Conservation (phyloP, 1,139 yeast genomes). For the Pneumocystis jirovecii region DNA sequence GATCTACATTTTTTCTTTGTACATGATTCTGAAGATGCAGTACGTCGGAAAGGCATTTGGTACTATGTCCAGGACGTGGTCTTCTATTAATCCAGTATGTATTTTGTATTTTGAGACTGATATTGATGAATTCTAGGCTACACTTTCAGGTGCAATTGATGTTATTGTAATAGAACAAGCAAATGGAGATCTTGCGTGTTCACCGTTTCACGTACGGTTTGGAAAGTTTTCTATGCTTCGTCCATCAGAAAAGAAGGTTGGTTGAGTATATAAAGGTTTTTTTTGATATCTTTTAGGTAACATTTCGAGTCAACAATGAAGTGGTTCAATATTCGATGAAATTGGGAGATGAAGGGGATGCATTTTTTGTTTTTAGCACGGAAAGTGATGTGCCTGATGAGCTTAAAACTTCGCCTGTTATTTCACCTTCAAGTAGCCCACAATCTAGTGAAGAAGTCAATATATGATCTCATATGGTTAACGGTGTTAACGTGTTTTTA, state of each 20-base stretch:
- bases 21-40: constrained; percentile 42
- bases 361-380: constrained; percentile 90
- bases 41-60: constrained; percentile 93
- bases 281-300: constrained; percentile 33
- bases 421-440: constrained; percentile 46
- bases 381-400: constrained; percentile 56
- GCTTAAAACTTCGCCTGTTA: constrained; percentile 79
- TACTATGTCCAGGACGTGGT: constrained; percentile 64
- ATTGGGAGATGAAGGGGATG: constrained; percentile 95
- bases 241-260: constrained; percentile 83
- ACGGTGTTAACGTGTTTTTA: background rate
- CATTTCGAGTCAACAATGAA: constrained; percentile 68
- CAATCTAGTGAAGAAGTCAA: constrained; percentile 12
- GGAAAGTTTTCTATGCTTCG: constrained; percentile 84
- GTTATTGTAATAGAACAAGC: constrained; percentile 91
- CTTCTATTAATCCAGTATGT: constrained; percentile 63
- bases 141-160: constrained; percentile 93
- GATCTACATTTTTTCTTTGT: background rate
- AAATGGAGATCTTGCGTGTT: constrained; percentile 66
- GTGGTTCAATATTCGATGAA: constrained; percentile 85
- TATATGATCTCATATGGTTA: constrained; percentile 5
- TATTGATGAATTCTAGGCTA: constrained; percentile 32
- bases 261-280: background rate
- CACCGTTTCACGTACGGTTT: constrained; percentile 93
- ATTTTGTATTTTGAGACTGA: background rate